A percentile compares a stretch with the other conserved stretches of the same genome.
Conservation (phyloP, 805 yeast species). For the Candida pseudofarinosa region DNA sequence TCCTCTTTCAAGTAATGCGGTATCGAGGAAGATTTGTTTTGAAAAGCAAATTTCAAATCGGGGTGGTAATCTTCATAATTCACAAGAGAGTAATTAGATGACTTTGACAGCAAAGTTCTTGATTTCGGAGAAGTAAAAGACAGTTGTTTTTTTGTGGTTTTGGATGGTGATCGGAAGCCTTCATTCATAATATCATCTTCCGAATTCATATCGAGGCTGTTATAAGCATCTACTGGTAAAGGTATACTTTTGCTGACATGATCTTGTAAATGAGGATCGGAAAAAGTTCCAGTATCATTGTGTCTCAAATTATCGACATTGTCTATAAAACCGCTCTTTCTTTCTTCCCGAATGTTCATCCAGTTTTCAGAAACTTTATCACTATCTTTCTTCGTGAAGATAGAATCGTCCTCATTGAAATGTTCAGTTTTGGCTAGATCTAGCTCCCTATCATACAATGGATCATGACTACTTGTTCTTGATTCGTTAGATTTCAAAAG, state of each 20-base stretch:
- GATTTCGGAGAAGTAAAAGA: constrained; percentile 3
- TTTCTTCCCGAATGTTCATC: constrained; percentile 3
- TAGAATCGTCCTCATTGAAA: not conserved
- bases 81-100: constrained; percentile 23
- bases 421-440: not conserved
- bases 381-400: not conserved
- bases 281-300: constrained; percentile 14
- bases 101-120: constrained; percentile 9
- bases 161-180: not conserved
- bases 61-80: constrained; percentile 21
- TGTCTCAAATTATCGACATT: constrained; percentile 26
- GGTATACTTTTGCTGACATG: not conserved
- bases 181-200: not conserved
- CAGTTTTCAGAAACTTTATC: not conserved
- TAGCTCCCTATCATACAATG: constrained; percentile 1
- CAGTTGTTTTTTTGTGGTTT: not conserved
- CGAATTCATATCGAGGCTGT: not conserved
- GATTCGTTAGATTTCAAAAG: constrained; percentile 23
- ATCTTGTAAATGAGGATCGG: not conserved
- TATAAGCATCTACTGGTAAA: not conserved
- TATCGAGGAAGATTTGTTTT: constrained; percentile 21
- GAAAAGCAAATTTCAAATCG: constrained; percentile 31
- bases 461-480: constrained; percentile 15
- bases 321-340: constrained; percentile 15
- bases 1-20: constrained; percentile 37